phyloP scores from a whole-genome alignment of 1,139 yeast genomes.

The Kurtzmaniella quercitrusa region DNA sequence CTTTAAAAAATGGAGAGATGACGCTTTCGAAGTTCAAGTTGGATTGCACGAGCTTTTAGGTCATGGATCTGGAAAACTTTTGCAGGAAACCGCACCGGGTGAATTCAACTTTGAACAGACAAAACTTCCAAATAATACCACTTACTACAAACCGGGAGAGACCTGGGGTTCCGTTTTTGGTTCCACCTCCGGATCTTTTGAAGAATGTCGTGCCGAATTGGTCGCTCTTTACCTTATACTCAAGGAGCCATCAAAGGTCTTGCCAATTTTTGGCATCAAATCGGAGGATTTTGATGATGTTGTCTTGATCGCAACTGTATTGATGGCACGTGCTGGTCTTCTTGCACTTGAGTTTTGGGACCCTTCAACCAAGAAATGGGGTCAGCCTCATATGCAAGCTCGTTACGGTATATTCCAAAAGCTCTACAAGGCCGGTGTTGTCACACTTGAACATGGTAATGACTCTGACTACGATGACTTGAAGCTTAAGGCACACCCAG shows the following conservation, averaged over 20 bases:
- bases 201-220: slow-evolving; percentile 89
- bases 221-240: slow-evolving; percentile 81
- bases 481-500: slow-evolving; percentile 52
- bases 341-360: slow-evolving; percentile 84
- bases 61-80: slow-evolving; percentile 86
- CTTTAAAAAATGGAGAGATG: slow-evolving; percentile 71
- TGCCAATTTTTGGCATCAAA: slow-evolving; percentile 69
- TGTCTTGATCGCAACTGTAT: slow-evolving; percentile 61
- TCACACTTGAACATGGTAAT: slow-evolving; percentile 46
- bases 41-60: slow-evolving; percentile 90
- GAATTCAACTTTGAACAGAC: slow-evolving; percentile 65
- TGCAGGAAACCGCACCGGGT: slow-evolving; percentile 62
- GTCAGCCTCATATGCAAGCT: slow-evolving; percentile 96
- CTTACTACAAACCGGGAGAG: slow-evolving; percentile 74
- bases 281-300: slow-evolving; percentile 61
- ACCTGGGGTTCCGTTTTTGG: slow-evolving; percentile 92
- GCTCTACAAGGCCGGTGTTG: slow-evolving; percentile 66
- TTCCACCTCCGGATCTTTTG: slow-evolving; percentile 77
- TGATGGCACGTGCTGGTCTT: slow-evolving; percentile 87
- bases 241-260: slow-evolving; percentile 51
- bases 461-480: slow-evolving; percentile 55
- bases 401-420: slow-evolving; percentile 79
- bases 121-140: slow-evolving; percentile 60
- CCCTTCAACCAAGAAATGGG: slow-evolving; percentile 78
- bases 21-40: slow-evolving; percentile 87